Evolutionary conservation across 805 yeast species (phyloP).

Genomic region (Naumovozyma baii): DNA sequence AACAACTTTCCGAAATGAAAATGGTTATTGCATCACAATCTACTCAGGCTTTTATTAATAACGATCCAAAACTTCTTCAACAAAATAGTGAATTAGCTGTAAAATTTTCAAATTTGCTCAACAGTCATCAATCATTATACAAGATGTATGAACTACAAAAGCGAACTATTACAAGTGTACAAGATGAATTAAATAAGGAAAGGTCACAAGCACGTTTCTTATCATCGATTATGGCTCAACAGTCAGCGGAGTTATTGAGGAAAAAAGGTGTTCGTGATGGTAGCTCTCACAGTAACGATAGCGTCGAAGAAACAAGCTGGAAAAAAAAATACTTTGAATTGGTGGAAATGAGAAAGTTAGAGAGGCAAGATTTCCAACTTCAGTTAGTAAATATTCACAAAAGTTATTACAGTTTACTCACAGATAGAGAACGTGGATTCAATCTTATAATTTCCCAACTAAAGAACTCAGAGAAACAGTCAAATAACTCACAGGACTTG

Average conservation of each 20-base stretch:
- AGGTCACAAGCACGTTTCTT: neutral
- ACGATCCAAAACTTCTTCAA: neutral
- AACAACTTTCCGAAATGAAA: constrained; percentile 1
- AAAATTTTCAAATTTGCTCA: constrained; percentile 1
- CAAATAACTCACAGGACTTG: neutral
- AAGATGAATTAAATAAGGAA: neutral
- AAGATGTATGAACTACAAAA: neutral
- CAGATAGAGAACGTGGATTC: constrained; percentile 3
- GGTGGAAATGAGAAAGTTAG: neutral
- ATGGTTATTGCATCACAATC: neutral
- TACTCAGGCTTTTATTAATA: neutral
- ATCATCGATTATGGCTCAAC: neutral
- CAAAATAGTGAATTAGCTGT: constrained; percentile 1
- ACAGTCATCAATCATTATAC: constrained; percentile 2
- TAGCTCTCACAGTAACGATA: neutral
- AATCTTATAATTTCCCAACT: neutral
- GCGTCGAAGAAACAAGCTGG: constrained; percentile 1
- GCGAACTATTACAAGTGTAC: neutral
- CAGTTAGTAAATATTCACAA: constrained; percentile 4
- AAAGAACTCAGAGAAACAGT: neutral
- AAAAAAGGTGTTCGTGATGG: neutral
- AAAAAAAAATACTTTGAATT: constrained; percentile 4
- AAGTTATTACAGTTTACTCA: constrained; percentile 3
- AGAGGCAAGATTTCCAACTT: neutral
- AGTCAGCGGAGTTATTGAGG: neutral